Evolutionary conservation across 2,329 filamentous ascomycete genomes (phyloP).

Genomic region (Fusarium temperatum): DNA sequence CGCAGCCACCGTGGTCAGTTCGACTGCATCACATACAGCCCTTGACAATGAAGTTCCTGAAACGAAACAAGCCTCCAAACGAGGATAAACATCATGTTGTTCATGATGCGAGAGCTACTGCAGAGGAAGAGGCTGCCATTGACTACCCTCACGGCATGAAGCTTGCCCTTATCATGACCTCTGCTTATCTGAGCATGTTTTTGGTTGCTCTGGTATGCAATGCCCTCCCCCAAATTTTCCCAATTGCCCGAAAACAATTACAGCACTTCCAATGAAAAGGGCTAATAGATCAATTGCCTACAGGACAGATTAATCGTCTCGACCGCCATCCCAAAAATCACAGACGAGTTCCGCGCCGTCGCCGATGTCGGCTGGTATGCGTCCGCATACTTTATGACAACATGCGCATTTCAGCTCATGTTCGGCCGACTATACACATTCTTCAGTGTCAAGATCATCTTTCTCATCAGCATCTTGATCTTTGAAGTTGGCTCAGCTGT

Average conservation of each 20-base stretch:
- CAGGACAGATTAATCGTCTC: slow-evolving; percentile 50
- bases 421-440: slow-evolving; percentile 56
- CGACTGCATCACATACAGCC: not conserved
- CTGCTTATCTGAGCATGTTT: slow-evolving; percentile 1
- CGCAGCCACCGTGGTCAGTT: not conserved
- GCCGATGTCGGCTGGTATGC: slow-evolving; percentile 64
- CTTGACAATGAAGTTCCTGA: not conserved
- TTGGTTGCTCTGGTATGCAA: not conserved
- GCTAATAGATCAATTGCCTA: not conserved
- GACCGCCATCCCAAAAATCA: slow-evolving; percentile 61
- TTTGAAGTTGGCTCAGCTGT: slow-evolving; percentile 63
- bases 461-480: slow-evolving; percentile 52
- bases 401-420: slow-evolving; percentile 50
- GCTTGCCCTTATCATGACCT: slow-evolving; percentile 1
- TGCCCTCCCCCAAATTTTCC: not conserved
- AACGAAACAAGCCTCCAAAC: not conserved
- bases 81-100: not conserved
- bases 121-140: not conserved
- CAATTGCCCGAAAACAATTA: not conserved
- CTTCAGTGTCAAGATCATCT: slow-evolving; percentile 52
- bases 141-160: not conserved
- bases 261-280: not conserved
- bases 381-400: slow-evolving; percentile 56
- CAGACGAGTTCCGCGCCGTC: slow-evolving; percentile 55
- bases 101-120: not conserved